Evolutionary conservation across 306 rosid species (phyloP), one percentile per base, ranked within the genome.

Genomic region (Inga leiocalycina): DNA sequence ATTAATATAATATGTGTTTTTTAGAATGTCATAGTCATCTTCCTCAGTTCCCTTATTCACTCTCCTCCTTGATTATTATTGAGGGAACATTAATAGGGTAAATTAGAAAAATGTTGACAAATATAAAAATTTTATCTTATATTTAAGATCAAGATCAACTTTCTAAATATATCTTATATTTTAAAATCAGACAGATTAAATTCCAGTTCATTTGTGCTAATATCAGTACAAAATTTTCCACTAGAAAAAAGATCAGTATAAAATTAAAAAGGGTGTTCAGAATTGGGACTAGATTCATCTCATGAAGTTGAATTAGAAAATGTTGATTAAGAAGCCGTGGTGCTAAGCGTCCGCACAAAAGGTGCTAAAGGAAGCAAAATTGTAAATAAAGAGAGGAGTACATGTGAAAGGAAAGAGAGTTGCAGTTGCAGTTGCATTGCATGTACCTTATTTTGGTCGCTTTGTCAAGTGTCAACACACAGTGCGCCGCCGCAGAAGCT

Each of bases 401-500:
- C n/a, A 43, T 69, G 66, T 13, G 8, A 69, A 32, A 49, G 12
- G 16, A 43, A 22, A 44, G 34, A 43, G 70, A 48, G 69, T 37
- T 71, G 27, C 48, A 35, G 84, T 75, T 8, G 84, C 74, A 35
- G 85, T 80, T 74, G 81, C 16, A 37, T 22, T 77, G 81, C 16
- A 37, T 20, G 89, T 39, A 80, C 81, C 85, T 71, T 32, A 14
- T 61, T 59, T 43, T 76, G 75, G 57, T 77, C 83, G 67, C 57
- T 74, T 84, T 84, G 84, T 78, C 81, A 79, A 49, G 69, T 84
- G 84, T 78, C 81, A 79, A 49, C 72, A n/a, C 82, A 64, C 49
- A 69, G 56, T 57, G 71, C 71, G 71, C 43, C 71, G 71, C 87
- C 93, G 46, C 72, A 80, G 68, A 56, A 83, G 87, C 83, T 54